Conservation (phyloP, 2,329 filamentous ascomycete species). For the Claviceps quebecensis region DNA sequence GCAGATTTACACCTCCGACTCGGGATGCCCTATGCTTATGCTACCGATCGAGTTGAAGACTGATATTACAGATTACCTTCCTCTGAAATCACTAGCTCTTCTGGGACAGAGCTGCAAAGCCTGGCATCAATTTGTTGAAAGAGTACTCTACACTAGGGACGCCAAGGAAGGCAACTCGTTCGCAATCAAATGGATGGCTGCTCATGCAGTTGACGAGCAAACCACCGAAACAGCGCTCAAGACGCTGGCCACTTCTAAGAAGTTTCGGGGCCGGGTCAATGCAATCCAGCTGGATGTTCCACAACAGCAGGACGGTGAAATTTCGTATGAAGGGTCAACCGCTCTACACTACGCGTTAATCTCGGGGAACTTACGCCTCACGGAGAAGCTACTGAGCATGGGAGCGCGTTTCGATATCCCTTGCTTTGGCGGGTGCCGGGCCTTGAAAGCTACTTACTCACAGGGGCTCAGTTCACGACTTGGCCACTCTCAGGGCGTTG, state of each 20-base stretch:
- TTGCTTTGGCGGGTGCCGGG: neutral
- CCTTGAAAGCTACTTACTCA: neutral
- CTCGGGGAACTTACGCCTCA: neutral
- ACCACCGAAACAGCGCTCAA: neutral
- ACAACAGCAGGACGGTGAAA: too few species aligned
- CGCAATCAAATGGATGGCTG: slow-evolving; percentile 3
- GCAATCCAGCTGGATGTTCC: neutral
- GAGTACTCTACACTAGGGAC: neutral
- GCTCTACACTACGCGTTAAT: slow-evolving; percentile 1
- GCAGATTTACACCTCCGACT: neutral
- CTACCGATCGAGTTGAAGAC: slow-evolving; percentile 1
- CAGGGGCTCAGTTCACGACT: neutral
- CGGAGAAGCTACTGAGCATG: neutral
- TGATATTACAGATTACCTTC: neutral
- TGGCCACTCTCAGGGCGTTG: too few species aligned
- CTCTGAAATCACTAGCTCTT: neutral
- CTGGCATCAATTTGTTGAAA: neutral
- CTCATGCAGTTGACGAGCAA: neutral
- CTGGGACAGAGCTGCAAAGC: neutral
- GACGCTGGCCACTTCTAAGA: neutral
- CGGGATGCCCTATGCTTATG: neutral
- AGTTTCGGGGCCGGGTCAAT: neutral
- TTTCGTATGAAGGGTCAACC: neutral
- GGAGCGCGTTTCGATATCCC: neutral
- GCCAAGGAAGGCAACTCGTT: neutral